These are phyloP conservation scores for Rosa persica DNA, from an alignment of 306 rosid species.

Conservation along the genomic window DNA sequence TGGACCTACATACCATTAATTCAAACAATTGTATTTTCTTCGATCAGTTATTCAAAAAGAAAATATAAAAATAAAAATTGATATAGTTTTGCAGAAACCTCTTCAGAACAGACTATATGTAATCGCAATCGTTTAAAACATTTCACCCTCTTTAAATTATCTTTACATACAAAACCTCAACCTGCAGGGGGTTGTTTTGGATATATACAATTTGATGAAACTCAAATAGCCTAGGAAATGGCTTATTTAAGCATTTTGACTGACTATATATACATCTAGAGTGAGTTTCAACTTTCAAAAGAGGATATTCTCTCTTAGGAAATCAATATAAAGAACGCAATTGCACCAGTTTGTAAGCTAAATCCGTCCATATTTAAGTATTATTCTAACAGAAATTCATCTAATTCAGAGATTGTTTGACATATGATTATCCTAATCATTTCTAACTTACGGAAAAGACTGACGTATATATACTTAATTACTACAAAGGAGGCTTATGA, in stretches of 20 bases:
- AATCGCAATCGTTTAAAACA: neutral
- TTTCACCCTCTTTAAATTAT: too few relatives aligned
- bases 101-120: neutral
- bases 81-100: neutral
- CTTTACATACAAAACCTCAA: neutral
- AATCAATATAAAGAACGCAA: too few relatives aligned
- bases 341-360: too few relatives aligned
- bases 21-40: neutral
- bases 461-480: neutral
- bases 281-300: too few relatives aligned
- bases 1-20: slow-evolving; percentile 56
- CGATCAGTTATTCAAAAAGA: neutral
- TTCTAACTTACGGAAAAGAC: neutral
- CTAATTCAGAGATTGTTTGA: neutral
- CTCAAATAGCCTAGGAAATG: neutral
- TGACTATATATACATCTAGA: too few relatives aligned
- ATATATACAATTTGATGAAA: neutral
- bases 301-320: too few relatives aligned
- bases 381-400: neutral
- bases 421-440: too few relatives aligned
- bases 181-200: neutral
- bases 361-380: too few relatives aligned
- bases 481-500: neutral
- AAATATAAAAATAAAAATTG: too few relatives aligned
- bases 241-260: neutral